phyloP scores from a whole-genome alignment of 2,329 filamentous ascomycete genomes.

The Gyromitra esculenta region DNA sequence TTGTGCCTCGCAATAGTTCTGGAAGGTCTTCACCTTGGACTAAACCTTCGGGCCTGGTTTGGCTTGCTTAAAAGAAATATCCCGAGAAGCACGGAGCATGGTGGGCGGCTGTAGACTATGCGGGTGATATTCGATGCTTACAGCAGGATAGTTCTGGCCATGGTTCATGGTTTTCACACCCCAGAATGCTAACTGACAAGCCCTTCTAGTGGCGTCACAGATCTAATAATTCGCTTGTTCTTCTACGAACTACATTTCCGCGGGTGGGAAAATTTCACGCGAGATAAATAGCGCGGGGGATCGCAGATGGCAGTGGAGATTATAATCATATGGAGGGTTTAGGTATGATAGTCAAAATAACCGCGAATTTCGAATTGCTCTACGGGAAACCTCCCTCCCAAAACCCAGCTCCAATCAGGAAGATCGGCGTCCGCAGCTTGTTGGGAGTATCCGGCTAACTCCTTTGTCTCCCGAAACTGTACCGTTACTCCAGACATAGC shows the following conservation, averaged over 20 bases:
- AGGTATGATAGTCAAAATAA: background rate
- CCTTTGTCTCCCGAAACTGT: background rate
- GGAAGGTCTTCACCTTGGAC: background rate
- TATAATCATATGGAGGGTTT: background rate
- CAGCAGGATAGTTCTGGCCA: too few species aligned
- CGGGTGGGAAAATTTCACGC: background rate
- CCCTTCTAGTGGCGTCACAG: background rate
- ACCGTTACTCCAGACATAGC: slow-evolving; percentile 4
- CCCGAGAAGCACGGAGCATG: background rate
- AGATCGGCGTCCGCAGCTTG: background rate
- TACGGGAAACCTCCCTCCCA: background rate
- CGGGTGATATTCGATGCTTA: slow-evolving; percentile 9
- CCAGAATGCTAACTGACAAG: background rate
- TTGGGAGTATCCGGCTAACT: background rate
- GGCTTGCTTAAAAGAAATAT: background rate
- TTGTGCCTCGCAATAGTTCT: background rate
- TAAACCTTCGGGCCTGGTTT: background rate
- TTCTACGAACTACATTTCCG: background rate
- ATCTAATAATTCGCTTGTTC: background rate
- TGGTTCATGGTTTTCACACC: too few species aligned
- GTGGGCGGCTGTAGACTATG: background rate
- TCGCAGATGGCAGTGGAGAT: background rate
- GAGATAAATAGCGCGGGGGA: background rate
- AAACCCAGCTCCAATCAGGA: slow-evolving; percentile 1
- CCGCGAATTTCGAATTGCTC: background rate